Base-by-base conservation (phyloP, 306 rosid genomes). In the Cicer pinnatifidum region DNA sequence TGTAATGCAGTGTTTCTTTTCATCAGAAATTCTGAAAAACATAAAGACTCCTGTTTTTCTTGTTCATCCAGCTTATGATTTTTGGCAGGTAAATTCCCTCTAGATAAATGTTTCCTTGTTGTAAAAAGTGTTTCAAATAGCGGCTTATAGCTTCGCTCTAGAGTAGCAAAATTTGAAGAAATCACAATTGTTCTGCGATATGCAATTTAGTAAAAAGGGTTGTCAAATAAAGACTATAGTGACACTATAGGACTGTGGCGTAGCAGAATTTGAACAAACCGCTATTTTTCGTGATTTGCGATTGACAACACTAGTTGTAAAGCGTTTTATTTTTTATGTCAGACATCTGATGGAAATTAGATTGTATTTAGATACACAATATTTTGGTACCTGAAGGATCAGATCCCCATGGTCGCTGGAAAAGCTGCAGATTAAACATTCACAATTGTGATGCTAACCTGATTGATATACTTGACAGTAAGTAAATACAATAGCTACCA, bases 61-160 rank as follows among this genome's bases (percentile, higher is more conserved):
- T 78, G 97, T 91, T 85, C 88, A 91, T 78, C 90, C 97, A 73
- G 96, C 90, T 56, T 94, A 91, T 77, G 97, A 94, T 78, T 89
- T 87, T 77, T 94, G 97, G 99, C 97, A 94, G 96, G 99, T 88
- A 77, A 75, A 40, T 75, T 75, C 80, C 69, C 74, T 67, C 11
- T 16, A n/a, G 46, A 45, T 28, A 63, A 80, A 43, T 72, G 47
- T 65, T 82, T 77, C 52, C 56, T 81, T 83, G 72, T 38, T 54
- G 46, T 44, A 8, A 20, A 44, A 10, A n/a, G 44, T 58, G 67
- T 38, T 59, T 63, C 5, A 28, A 28, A 28, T 28, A 28, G 5
- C 5, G 35, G 5, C 35, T 28, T 28, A 3, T 3, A 28, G 35
- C 35, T 28, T 28, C 35, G 5, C 5, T 28, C 5, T 28, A 28